These are phyloP conservation scores for Fraxinus excelsior DNA, from an alignment of 257 asterid species.

Conservation along the genomic window DNA sequence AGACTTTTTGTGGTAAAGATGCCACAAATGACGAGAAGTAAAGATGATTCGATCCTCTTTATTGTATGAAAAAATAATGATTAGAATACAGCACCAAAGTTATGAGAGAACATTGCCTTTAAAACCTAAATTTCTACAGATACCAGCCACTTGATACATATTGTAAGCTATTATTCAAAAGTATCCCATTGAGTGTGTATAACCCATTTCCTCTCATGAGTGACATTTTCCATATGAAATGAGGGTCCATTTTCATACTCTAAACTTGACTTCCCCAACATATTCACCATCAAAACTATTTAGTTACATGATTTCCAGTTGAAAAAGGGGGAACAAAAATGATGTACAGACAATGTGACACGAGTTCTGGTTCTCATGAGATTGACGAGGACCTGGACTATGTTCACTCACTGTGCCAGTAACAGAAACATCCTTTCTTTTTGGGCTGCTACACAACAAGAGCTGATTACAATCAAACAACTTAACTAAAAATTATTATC, in stretches of 20 bases:
- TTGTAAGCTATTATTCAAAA: not conserved
- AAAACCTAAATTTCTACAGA: not conserved
- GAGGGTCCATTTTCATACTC: not conserved
- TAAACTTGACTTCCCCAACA: not conserved
- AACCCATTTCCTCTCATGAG: not conserved
- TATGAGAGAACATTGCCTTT: not conserved
- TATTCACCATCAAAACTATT: not conserved
- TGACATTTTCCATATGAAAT: not conserved
- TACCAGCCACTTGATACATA: not conserved
- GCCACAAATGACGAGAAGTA: not conserved
- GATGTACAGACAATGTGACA: not conserved
- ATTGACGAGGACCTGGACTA: not conserved
- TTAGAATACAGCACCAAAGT: not conserved
- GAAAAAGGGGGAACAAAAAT: not conserved
- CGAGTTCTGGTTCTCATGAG: not conserved
- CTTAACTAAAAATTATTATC: not conserved
- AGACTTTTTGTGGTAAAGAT: slow-evolving; percentile 8
- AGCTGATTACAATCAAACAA: not conserved
- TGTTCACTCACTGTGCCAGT: not conserved
- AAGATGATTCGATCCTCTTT: not conserved
- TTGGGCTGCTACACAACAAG: not conserved
- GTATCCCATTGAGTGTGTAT: not conserved
- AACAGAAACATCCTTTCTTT: not conserved
- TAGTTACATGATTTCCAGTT: not conserved
- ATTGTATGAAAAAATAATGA: not conserved